Conservation (phyloP, 768 basidiomycete genomes). For the Xerocomus potaroensis region DNA sequence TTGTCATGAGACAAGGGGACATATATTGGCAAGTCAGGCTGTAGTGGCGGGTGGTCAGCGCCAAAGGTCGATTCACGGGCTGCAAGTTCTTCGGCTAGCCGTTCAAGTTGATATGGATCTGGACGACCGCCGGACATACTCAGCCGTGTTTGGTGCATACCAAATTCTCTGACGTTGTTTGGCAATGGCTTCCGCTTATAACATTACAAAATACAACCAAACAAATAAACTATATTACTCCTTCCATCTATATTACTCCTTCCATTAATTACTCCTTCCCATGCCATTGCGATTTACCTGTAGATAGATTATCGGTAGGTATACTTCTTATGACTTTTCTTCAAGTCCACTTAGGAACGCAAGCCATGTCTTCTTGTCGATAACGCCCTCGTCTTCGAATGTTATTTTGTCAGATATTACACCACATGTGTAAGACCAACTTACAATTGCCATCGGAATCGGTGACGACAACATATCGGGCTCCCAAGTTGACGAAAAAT, state of each 20-base stretch:
- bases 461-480: constrained; percentile 81
- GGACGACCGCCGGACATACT: constrained; percentile 9
- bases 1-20: constrained; percentile 79
- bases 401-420: not conserved
- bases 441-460: constrained; percentile 80
- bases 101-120: constrained; percentile 66
- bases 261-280: too few species aligned
- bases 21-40: constrained; percentile 56
- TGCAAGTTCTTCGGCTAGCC: constrained; percentile 69
- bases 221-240: not conserved
- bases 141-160: constrained; percentile 6
- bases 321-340: constrained; percentile 37
- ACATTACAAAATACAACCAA: constrained; percentile 19
- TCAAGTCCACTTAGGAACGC: constrained; percentile 78
- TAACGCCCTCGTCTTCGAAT: constrained; percentile 73
- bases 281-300: too few species aligned
- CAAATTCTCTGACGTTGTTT: constrained; percentile 11
- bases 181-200: constrained; percentile 23
- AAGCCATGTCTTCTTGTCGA: constrained; percentile 94
- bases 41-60: constrained; percentile 6
- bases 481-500: constrained; percentile 91
- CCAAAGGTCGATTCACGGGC: constrained; percentile 42
- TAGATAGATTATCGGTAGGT: too few species aligned
- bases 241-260: too few species aligned
- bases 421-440: constrained; percentile 21